Conservation (phyloP, 371 early-diverging fungal genomes). For the Fennellomyces sp. region DNA sequence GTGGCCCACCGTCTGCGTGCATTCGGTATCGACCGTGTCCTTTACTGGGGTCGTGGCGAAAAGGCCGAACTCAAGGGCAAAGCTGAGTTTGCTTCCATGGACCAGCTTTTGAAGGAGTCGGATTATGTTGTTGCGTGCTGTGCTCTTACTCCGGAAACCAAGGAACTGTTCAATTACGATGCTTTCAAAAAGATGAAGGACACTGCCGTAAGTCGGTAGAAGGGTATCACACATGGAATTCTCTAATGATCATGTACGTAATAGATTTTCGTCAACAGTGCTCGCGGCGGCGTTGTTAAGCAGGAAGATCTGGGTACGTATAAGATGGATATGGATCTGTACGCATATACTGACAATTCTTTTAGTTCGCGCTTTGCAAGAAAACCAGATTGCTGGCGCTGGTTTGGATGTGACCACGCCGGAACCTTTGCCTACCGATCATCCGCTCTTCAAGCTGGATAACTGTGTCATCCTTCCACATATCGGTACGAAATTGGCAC, state of each 20-base stretch:
- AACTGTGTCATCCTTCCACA: constrained; percentile 79
- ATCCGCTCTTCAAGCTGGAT: constrained; percentile 61
- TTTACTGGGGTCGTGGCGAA: constrained; percentile 55
- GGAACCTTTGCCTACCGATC: constrained; percentile 74
- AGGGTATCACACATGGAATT: neutral
- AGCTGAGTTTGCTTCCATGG: constrained; percentile 52
- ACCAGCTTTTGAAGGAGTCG: constrained; percentile 56
- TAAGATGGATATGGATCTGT: neutral
- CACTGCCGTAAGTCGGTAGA: constrained; percentile 48
- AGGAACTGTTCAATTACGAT: constrained; percentile 63
- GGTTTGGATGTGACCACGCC: constrained; percentile 90
- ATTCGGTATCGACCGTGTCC: constrained; percentile 62
- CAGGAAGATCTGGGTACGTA: constrained; percentile 66
- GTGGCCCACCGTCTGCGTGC: constrained; percentile 68
- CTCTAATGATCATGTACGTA: neutral
- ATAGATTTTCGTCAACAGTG: constrained; percentile 80
- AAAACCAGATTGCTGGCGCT: constrained; percentile 64
- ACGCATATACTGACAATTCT: neutral
- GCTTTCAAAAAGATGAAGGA: constrained; percentile 76
- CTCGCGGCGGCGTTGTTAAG: constrained; percentile 81
- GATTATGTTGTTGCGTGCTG: constrained; percentile 79
- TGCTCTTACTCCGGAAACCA: constrained; percentile 68
- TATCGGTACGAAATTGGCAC: constrained; percentile 33
- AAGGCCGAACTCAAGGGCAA: constrained; percentile 35
- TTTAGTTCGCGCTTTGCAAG: constrained; percentile 61